phyloP scores from a whole-genome alignment of 1,139 yeast species.

The Pneumocystis murina region DNA sequence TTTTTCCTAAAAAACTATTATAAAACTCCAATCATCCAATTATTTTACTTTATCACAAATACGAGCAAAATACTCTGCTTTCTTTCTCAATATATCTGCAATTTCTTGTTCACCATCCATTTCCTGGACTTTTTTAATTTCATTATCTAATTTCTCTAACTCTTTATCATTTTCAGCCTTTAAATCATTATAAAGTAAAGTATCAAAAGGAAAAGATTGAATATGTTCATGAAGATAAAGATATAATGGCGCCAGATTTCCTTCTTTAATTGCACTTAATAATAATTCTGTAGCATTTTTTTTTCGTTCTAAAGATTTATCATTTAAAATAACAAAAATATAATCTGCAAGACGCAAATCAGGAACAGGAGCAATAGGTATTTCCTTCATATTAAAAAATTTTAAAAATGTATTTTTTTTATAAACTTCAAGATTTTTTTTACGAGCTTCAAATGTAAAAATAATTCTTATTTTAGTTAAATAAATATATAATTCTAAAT shows the following conservation, averaged over 20 bases:
- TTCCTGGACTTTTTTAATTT: slow-evolving; percentile 60
- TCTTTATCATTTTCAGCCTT: slow-evolving; percentile 39
- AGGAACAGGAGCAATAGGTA: slow-evolving; percentile 29
- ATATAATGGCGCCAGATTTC: slow-evolving; percentile 76
- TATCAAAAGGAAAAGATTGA: slow-evolving; percentile 38
- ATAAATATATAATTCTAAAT: not conserved
- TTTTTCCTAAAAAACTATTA: slow-evolving; percentile 30
- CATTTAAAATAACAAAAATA: slow-evolving; percentile 47
- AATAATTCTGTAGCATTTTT: slow-evolving; percentile 33
- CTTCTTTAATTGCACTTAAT: slow-evolving; percentile 38
- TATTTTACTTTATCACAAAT: slow-evolving; percentile 45
- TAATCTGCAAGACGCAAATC: slow-evolving; percentile 65
- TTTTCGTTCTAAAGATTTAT: slow-evolving; percentile 29
- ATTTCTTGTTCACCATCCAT: slow-evolving; percentile 82
- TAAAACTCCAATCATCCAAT: not conserved
- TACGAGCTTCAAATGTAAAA: not conserved
- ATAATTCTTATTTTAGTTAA: not conserved
- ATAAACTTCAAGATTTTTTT: not conserved
- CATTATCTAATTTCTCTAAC: slow-evolving; percentile 42
- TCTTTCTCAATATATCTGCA: slow-evolving; percentile 57
- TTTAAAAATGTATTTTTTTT: not conserved
- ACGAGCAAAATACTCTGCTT: slow-evolving; percentile 77
- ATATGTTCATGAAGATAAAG: slow-evolving; percentile 43
- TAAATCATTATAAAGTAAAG: slow-evolving; percentile 37
- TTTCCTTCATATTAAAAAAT: slow-evolving; percentile 6